phyloP scores from a whole-genome alignment of 2,329 filamentous ascomycete species.

The Pseudogymnoascus sp. region DNA sequence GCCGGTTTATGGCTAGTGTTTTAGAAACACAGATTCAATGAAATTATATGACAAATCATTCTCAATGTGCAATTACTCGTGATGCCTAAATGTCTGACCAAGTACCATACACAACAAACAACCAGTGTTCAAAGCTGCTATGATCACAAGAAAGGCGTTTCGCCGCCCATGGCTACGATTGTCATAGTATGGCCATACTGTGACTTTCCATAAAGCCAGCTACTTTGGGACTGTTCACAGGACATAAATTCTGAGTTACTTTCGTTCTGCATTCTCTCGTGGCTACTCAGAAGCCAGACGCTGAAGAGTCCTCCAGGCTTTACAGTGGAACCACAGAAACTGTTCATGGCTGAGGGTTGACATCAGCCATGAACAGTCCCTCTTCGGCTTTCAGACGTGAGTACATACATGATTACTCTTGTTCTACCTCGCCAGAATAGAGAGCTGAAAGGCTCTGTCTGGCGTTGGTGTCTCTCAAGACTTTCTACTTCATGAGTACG shows the following conservation, averaged over 20 bases:
- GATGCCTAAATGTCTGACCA: not conserved
- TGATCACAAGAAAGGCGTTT: not conserved
- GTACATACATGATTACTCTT: not conserved
- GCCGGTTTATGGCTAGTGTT: slow-evolving; percentile 8
- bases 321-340: not conserved
- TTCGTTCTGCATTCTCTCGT: no score
- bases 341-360: no score
- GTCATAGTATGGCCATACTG: not conserved
- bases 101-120: not conserved
- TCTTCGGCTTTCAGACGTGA: not conserved
- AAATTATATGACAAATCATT: slow-evolving; percentile 9
- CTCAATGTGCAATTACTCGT: not conserved
- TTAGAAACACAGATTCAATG: slow-evolving; percentile 7
- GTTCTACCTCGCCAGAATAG: not conserved
- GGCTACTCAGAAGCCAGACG: no score
- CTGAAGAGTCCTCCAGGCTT: no score
- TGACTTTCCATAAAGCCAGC: no score
- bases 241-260: no score
- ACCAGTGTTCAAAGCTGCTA: not conserved
- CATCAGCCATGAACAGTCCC: no score
- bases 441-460: not conserved
- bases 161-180: not conserved
- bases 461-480: not conserved
- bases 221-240: no score
- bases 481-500: not conserved